A percentile compares a stretch with the other conserved stretches of the same genome.
Conservation (phyloP, 2,329 filamentous ascomycete species). For the Metarhizium album region DNA sequence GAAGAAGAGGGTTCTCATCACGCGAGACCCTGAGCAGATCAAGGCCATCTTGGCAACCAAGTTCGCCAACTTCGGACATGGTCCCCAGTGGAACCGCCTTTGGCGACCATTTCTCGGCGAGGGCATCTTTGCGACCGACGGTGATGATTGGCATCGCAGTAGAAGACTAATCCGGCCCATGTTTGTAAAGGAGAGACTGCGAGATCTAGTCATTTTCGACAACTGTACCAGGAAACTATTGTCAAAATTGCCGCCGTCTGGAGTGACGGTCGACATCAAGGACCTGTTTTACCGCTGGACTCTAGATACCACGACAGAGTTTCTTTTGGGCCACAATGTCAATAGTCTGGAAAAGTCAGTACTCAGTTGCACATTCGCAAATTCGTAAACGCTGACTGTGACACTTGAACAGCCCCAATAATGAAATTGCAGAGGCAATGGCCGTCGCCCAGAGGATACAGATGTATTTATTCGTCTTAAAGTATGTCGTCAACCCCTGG, state of each 20-base stretch:
- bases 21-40: conserved; percentile 44
- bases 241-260: conserved; percentile 42
- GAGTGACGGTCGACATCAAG: conserved; percentile 47
- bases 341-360: conserved; percentile 31
- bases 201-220: conserved; percentile 47
- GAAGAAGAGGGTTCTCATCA: conserved; percentile 28
- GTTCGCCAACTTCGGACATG: conserved; percentile 43
- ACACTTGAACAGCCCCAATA: conserved; percentile 30
- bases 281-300: conserved; percentile 55
- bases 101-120: conserved; percentile 40
- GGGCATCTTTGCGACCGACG: conserved; percentile 45
- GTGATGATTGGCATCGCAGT: conserved; percentile 41
- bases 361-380: background rate
- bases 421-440: conserved; percentile 59
- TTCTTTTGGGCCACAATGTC: conserved; percentile 52
- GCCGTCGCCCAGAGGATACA: conserved; percentile 59
- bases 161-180: conserved; percentile 42
- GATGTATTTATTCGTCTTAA: conserved; percentile 43
- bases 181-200: conserved; percentile 36
- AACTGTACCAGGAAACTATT: conserved; percentile 47
- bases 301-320: conserved; percentile 56
- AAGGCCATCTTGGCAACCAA: conserved; percentile 45
- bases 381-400: conserved; percentile 22
- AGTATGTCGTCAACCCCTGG: conserved; percentile 17
- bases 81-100: conserved; percentile 27